These are phyloP conservation scores for Limonium bicolor DNA, from an alignment of 148 eudicot genomes.

Conservation along the genomic window DNA sequence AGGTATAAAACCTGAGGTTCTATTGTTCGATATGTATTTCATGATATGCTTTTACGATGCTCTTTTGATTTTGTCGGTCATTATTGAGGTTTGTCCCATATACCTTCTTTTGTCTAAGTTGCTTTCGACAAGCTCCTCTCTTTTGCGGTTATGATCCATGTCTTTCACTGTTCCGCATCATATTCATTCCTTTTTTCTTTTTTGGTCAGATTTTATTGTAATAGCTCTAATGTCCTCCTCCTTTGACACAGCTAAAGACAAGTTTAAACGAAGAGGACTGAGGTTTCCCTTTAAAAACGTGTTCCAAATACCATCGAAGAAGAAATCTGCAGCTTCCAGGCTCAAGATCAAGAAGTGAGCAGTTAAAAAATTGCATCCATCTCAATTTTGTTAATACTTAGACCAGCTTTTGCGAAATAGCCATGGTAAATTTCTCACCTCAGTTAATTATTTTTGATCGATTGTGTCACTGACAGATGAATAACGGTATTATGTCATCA, in stretches of 20 bases:
- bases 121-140: background rate
- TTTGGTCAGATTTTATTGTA: constrained; percentile 10
- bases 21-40: background rate
- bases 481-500: too few relatives aligned
- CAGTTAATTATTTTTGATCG: too few relatives aligned
- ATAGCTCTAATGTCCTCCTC: constrained; percentile 1
- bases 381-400: constrained; percentile 1
- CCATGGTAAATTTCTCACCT: too few relatives aligned
- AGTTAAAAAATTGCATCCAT: background rate
- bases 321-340: constrained; percentile 19
- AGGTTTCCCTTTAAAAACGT: constrained; percentile 52
- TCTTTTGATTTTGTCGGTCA: background rate
- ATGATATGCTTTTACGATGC: background rate
- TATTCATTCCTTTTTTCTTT: background rate
- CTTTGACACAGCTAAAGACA: constrained; percentile 25
- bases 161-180: background rate
- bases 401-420: background rate
- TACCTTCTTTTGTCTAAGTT: constrained; percentile 2
- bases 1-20: background rate
- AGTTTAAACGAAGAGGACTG: constrained; percentile 6
- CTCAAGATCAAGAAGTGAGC: constrained; percentile 18
- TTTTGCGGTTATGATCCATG: background rate
- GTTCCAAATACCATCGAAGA: constrained; percentile 33
- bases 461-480: too few relatives aligned
- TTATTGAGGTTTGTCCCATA: background rate